These are phyloP conservation scores for Claviceps sp. DNA, from an alignment of 2,329 filamentous ascomycete species.

Conservation along the genomic window DNA sequence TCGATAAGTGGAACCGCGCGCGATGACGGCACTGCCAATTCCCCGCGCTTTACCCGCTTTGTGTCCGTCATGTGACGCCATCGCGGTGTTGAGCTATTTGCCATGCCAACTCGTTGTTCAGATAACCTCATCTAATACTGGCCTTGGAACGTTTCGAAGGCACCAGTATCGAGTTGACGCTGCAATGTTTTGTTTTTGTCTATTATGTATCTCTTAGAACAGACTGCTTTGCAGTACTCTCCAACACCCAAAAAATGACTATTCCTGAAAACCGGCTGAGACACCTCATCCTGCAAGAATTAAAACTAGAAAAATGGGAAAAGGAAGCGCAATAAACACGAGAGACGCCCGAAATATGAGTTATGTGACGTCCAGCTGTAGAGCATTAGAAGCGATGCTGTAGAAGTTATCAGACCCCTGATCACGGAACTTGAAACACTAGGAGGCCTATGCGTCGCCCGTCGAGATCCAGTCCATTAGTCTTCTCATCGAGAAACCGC, in stretches of 20 bases:
- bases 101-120: background rate
- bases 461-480: background rate
- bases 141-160: background rate
- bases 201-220: background rate
- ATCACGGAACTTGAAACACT: background rate
- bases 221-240: constrained; percentile 1
- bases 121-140: background rate
- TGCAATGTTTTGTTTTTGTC: constrained; percentile 8
- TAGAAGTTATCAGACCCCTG: background rate
- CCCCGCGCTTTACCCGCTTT: constrained; percentile 14
- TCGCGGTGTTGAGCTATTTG: background rate
- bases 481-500: background rate
- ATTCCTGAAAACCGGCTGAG: background rate
- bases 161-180: background rate
- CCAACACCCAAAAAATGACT: constrained; percentile 2
- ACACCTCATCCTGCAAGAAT: background rate
- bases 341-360: background rate
- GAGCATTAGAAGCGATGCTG: background rate
- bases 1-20: constrained; percentile 2
- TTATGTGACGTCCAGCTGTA: background rate
- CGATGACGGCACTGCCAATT: constrained; percentile 21
- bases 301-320: background rate
- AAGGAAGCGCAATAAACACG: background rate
- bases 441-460: background rate
- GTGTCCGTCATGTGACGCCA: constrained; percentile 19